Base-by-base conservation (phyloP, 2,329 filamentous ascomycete species). In the Hymenoscyphus repandus region DNA sequence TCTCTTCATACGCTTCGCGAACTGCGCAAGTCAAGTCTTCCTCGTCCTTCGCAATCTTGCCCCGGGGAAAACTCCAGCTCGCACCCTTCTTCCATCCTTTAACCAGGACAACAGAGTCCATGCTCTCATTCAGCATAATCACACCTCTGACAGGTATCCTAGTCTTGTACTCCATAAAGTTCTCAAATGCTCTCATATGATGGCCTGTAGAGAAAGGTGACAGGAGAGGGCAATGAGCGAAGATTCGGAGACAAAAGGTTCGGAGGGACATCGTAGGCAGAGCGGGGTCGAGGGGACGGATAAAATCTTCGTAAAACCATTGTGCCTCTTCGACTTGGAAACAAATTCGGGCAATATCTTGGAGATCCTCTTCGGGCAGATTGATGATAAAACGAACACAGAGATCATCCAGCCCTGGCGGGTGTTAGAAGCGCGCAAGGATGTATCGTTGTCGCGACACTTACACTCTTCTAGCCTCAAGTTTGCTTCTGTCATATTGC, bases 281-380 rank as follows among this genome's bases (percentile, higher is more conserved):
- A 36, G 79, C 79, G 47, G 90, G 85, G 69, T 96, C 88, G 57
- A 93, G 76, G 36, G 92, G 91, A 43, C 93, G 88, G 68, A 99
- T 90, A 68, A 99, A 99, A 71, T 99, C 93, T 76, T 99, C 93
- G 80, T 99, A 99, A 72, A 95, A 99, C 93, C 93, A 99, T 83
- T 99, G 95, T 63, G 93, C 93, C 72, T 99, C 95, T 71, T 99
- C 93, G 62, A 99, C 88, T 72, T 97, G 91, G 69, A 99, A 99
- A 72, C 92, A 97, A 71, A 99, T 93, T 66, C 93, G 88, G 90
- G 59, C 85, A 83, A 52, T 49, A 31, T 52, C 50, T 37, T 52
- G 49, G 42, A 97, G 80, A 70, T 99, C 93, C 70, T 93, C 90
- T 58, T 88, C 79, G 41, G 95, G 93, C 55, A 97, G 81, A 72